Percentiles rank a stretch among this genome's conserved stretches.
Conservation (phyloP, 192 early-diverging fungal species). For the Pilaira anomala region DNA sequence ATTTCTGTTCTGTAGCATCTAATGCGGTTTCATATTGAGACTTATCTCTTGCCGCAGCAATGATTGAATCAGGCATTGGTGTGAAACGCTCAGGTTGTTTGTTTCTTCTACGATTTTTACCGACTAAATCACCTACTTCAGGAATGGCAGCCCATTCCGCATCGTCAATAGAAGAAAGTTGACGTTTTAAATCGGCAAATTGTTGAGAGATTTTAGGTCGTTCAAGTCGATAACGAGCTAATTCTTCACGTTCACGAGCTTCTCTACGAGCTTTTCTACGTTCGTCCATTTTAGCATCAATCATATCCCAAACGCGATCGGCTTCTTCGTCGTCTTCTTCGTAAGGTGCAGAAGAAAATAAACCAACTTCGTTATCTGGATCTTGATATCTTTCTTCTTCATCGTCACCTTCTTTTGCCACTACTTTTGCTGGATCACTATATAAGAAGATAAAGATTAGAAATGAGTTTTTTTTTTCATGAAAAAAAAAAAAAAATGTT, state of each 20-base stretch:
- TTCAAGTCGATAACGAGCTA: constrained; percentile 65
- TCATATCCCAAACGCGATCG: constrained; percentile 83
- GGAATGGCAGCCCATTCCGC: constrained; percentile 84
- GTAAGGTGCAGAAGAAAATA: constrained; percentile 85
- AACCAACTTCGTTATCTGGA: constrained; percentile 90
- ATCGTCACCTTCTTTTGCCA: constrained; percentile 54
- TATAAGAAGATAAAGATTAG: background rate
- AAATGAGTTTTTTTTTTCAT: background rate
- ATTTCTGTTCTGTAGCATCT: constrained; percentile 59
- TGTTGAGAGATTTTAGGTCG: constrained; percentile 83
- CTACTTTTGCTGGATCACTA: constrained; percentile 14
- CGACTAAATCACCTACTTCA: constrained; percentile 82
- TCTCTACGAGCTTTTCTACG: constrained; percentile 73
- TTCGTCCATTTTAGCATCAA: constrained; percentile 91
- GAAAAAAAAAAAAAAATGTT: background rate
- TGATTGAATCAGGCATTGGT: constrained; percentile 63
- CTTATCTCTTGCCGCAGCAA: constrained; percentile 52
- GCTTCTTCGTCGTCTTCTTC: constrained; percentile 98
- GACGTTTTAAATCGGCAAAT: constrained; percentile 87
- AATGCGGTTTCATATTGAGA: constrained; percentile 52
- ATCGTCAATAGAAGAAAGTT: constrained; percentile 67
- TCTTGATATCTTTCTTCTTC: constrained; percentile 80
- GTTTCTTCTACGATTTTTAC: constrained; percentile 68
- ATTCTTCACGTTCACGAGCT: constrained; percentile 65
- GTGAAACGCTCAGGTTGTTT: constrained; percentile 55